phyloP scores from a whole-genome alignment of 306 rosid species.

The Canavalia gladiata region DNA sequence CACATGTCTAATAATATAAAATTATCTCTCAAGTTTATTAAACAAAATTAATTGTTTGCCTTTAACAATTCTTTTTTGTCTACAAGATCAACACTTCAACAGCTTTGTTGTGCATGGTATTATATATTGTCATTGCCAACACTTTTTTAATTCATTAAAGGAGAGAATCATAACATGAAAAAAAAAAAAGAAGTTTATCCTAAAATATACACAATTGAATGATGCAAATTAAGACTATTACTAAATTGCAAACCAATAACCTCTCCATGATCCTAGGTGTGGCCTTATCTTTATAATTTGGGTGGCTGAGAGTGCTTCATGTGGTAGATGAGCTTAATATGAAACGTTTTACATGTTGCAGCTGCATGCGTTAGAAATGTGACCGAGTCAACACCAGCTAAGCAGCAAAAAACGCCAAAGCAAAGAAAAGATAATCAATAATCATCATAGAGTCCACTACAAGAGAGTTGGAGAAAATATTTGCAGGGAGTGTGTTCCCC shows the following conservation, averaged over 20 bases:
- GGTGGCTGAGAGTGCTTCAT: conserved; percentile 17
- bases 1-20: conserved; percentile 17
- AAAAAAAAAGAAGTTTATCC: conserved; percentile 1
- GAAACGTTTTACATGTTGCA: conserved; percentile 40
- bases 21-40: background rate
- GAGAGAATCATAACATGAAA: background rate
- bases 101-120: conserved; percentile 17
- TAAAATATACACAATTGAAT: conserved; percentile 13
- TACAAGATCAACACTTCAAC: background rate
- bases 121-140: background rate
- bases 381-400: conserved; percentile 31
- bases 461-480: conserved; percentile 31
- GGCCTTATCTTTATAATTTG: conserved; percentile 13
- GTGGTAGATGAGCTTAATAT: conserved; percentile 41
- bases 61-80: background rate
- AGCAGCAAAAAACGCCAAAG: conserved; percentile 6
- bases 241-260: conserved; percentile 26
- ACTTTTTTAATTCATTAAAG: conserved; percentile 20
- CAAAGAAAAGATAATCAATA: background rate
- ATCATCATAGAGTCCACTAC: conserved; percentile 29
- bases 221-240: background rate
- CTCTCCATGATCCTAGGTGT: conserved; percentile 26
- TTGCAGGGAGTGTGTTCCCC: conserved; percentile 40
- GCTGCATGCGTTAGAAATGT: conserved; percentile 21
- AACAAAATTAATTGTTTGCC: background rate